Conservation (phyloP, 345 rosid genomes). For the Bruguiera parviflora region DNA sequence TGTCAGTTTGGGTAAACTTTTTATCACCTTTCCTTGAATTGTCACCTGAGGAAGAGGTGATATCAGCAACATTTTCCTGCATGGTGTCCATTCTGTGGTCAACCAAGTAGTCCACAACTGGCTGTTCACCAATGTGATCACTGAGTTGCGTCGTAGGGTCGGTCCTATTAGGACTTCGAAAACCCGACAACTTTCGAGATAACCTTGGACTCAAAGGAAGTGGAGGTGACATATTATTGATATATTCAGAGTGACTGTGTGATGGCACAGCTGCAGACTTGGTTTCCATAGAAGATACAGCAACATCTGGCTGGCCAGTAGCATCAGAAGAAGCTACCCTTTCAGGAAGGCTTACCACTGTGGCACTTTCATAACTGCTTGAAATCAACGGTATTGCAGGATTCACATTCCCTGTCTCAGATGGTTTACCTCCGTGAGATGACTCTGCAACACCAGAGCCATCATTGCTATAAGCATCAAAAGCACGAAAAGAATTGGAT, state of each 20-base stretch:
- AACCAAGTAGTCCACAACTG: conserved; percentile 42
- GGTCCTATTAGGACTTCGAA: conserved; percentile 34
- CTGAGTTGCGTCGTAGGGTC: conserved; percentile 37
- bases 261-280: conserved; percentile 38
- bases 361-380: too few species aligned
- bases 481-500: conserved; percentile 31
- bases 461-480: conserved; percentile 37
- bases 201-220: conserved; percentile 58
- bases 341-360: conserved; percentile 19
- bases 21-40: conserved; percentile 45
- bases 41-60: conserved; percentile 33
- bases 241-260: conserved; percentile 44
- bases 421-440: conserved; percentile 29
- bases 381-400: too few species aligned
- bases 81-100: conserved; percentile 52
- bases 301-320: conserved; percentile 27
- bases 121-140: conserved; percentile 47
- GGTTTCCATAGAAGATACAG: conserved; percentile 35
- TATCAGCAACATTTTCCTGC: conserved; percentile 34
- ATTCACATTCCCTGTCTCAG: conserved; percentile 19
- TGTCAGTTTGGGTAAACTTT: conserved; percentile 44
- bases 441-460: conserved; percentile 24
- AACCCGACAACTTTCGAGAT: conserved; percentile 47
- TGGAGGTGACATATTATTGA: conserved; percentile 42
- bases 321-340: conserved; percentile 36